Evolutionary conservation across 2,329 filamentous ascomycete genomes (phyloP).

Genomic region (Aspergillus melleus): DNA sequence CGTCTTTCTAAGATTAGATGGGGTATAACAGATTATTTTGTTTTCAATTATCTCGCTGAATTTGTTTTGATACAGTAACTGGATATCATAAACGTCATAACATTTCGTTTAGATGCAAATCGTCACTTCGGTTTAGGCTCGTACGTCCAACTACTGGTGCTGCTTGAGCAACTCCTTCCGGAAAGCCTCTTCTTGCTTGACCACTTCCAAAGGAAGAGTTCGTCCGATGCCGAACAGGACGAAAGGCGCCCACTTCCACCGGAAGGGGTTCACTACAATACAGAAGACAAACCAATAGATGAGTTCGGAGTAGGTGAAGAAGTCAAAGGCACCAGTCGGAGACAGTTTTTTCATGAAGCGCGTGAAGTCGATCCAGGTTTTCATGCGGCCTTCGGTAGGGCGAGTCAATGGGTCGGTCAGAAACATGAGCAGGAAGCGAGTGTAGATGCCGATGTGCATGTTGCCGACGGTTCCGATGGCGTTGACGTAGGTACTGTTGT

Average conservation of each 20-base stretch:
- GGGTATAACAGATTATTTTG: too few relatives aligned
- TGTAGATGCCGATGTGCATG: conserved; percentile 90
- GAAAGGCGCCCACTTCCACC: conserved; percentile 87
- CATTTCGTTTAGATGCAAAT: neutral
- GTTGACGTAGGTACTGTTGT: conserved; percentile 80
- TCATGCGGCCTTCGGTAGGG: conserved; percentile 73
- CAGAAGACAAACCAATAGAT: conserved; percentile 84
- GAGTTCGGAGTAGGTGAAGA: conserved; percentile 84
- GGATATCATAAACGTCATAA: neutral
- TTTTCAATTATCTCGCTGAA: too few relatives aligned
- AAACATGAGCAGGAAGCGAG: conserved; percentile 82
- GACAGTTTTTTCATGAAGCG: conserved; percentile 66
- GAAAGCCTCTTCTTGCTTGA: conserved; percentile 61
- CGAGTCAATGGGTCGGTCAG: conserved; percentile 74
- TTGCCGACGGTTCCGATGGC: conserved; percentile 82
- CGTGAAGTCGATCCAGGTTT: conserved; percentile 84
- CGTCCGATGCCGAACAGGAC: conserved; percentile 75
- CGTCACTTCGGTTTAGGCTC: neutral
- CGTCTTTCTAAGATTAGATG: too few relatives aligned
- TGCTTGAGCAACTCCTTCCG: conserved; percentile 29
- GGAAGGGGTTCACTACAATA: conserved; percentile 76
- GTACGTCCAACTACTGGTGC: conserved; percentile 12
- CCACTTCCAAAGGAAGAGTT: conserved; percentile 64
- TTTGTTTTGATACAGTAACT: neutral
- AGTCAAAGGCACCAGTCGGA: conserved; percentile 78